These are phyloP conservation scores for Apiospora aurea DNA, from an alignment of 2,329 filamentous ascomycete species.

Conservation along the genomic window DNA sequence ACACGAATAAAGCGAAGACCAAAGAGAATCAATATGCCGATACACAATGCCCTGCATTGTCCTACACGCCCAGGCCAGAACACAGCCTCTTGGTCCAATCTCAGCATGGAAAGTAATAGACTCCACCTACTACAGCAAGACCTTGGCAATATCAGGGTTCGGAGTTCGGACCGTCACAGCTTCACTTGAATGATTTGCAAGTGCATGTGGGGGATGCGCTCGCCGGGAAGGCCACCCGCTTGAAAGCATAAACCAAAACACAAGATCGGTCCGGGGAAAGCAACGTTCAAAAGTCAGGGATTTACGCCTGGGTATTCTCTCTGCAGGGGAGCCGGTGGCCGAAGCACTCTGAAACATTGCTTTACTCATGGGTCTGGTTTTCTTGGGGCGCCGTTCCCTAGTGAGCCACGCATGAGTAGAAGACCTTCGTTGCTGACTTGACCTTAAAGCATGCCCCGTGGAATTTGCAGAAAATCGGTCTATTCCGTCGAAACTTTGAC, in stretches of 20 bases:
- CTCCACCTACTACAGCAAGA: background rate
- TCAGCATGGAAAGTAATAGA: background rate
- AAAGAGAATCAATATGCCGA: background rate
- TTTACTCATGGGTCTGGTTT: background rate
- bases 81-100: background rate
- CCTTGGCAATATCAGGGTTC: background rate
- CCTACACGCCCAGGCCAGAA: background rate
- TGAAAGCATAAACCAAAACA: background rate
- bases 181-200: background rate
- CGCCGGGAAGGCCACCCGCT: background rate
- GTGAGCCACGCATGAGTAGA: background rate
- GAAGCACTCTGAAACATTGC: background rate
- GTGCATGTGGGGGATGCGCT: slow-evolving; percentile 11
- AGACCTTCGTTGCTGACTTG: background rate
- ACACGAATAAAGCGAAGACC: slow-evolving; percentile 9
- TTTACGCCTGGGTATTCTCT: background rate
- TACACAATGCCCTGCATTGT: background rate
- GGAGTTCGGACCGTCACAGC: background rate
- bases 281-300: background rate
- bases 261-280: background rate
- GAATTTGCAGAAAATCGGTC: background rate
- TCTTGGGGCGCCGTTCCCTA: background rate
- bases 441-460: background rate
- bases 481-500: background rate
- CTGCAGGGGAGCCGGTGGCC: background rate